Base-by-base conservation (phyloP, 345 rosid genomes). In the Aethionema arabicum region DNA sequence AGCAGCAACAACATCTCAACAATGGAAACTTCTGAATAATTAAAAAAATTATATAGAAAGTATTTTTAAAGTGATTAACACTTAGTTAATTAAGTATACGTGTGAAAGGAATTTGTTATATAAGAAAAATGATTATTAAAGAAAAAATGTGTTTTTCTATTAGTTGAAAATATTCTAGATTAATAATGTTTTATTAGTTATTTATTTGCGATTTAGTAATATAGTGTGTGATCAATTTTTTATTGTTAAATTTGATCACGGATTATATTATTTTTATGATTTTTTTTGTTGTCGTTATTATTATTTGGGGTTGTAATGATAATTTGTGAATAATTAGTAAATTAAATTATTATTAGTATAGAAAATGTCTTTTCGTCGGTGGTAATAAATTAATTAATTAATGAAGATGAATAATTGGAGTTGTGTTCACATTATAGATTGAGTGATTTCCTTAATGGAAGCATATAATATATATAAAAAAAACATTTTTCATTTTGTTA, bases 1-100 rank as follows among this genome's bases (percentile, higher is more conserved):
- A 85, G 13, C 84, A 82, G 72, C 87, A 89, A 60, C 85, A 78
- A 56, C 77, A 75, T 51, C 62, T 81, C 76, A 79, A 77, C 83
- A 64, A 73, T 68, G 81, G 68, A 76, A 61, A 45, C 73, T 78
- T 65, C 72, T 70, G 75, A 81, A 74, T 73, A 52, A n/a, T n/a
- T 54, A 67, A 11, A 33, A 8, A 42, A 56, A 11, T 40, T 11
- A 50, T 6, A 5, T 56, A 50, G 64, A 63, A 47, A 64, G 57
- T 58, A 3, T 52, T 49, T 64, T 47, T 11, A 63, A 65, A 29
- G 50, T 54, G 43, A 8, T 46, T 57, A 43, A 67, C 27, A 21
- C 27, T 42, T 38, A 59, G 13, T 52, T 47, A 42, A n/a, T 7
- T 53, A 59, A 42, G 54, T 51, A 58, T 63, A 71, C 66, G 62